Evolutionary conservation across 2,329 filamentous ascomycete species (phyloP), one percentile per base, ranked within the genome.

Genomic region (Venturiaceae sp.): DNA sequence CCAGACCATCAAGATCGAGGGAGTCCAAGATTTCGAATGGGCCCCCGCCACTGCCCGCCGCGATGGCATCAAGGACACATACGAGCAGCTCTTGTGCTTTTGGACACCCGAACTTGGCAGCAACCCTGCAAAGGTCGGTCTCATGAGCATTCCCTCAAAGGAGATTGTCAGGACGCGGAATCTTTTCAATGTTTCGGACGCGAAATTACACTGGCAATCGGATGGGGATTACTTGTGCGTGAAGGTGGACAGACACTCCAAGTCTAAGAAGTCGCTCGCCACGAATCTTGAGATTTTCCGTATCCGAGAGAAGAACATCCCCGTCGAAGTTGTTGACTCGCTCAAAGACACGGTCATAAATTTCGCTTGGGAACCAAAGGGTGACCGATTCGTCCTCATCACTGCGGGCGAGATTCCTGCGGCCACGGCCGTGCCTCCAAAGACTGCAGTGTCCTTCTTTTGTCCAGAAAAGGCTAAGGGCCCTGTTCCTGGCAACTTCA

Each of bases 311-410:
- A 99, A 99, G 83, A 92, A 94, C 65, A 94, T 99, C 2, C 94
- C 94, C 1, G 92, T 99, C 58, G 94, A 99, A 74, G 94, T 97
- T 59, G 91, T 99, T 55, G 94, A 99, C 74, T 91, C 87, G 57
- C 88, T 99, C 76, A 97, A 97, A 77, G 94, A 97, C 69, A 96
- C 92, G 1, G 94, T 99, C 66, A 95, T 99, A 77, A 99, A 99
- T 80, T 99, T 99, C 71, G 91, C 94, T 9, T 99, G 94, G 94
- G 94, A 99, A 71, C 94, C 94, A 63, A 96, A 96, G 79, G 94
- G 94, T 62, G 92, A 95, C 73, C 87, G 94, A 39, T 99, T 99
- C 72, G 91, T 96, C 64, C 86, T 96, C 69, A 99, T 99, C 76
- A 96, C 92, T 36, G 94, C 90, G 19, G 88, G 90, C 11, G 94